These are phyloP conservation scores for Talaromyces sp. DNA, from an alignment of 2,329 filamentous ascomycete genomes.

Conservation along the genomic window DNA sequence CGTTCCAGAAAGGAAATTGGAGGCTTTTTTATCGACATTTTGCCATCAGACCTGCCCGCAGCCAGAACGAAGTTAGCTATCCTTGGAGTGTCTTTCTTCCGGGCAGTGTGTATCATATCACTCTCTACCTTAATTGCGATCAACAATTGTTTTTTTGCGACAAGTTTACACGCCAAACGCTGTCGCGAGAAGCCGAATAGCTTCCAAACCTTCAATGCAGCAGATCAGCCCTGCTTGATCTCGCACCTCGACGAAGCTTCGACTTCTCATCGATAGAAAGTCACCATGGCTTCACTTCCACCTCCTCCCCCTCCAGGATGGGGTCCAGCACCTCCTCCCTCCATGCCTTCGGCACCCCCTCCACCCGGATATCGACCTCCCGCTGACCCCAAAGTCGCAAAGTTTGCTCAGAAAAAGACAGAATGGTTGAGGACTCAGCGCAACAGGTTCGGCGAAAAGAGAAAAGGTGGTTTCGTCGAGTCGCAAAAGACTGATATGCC, in stretches of 20 bases:
- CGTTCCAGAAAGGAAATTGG: slow-evolving; percentile 16
- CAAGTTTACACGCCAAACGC: background rate
- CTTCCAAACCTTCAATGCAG: slow-evolving; percentile 24
- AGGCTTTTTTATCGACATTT: slow-evolving; percentile 9
- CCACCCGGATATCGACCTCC: slow-evolving; percentile 82
- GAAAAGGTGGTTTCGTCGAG: slow-evolving; percentile 93
- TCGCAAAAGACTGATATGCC: slow-evolving; percentile 99
- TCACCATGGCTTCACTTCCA: slow-evolving; percentile 59
- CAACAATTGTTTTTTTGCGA: slow-evolving; percentile 6
- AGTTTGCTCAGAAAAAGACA: slow-evolving; percentile 98
- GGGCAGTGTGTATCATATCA: slow-evolving; percentile 21
- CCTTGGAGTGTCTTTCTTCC: slow-evolving; percentile 25
- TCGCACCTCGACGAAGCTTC: slow-evolving; percentile 12
- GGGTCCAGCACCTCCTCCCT: slow-evolving; percentile 53
- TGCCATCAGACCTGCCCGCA: slow-evolving; percentile 24
- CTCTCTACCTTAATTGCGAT: background rate
- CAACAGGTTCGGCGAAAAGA: slow-evolving; percentile 93
- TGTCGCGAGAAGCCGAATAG: slow-evolving; percentile 16
- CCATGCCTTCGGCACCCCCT: slow-evolving; percentile 64
- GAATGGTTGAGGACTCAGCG: slow-evolving; percentile 93
- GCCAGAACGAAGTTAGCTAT: slow-evolving; percentile 31
- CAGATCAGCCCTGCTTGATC: slow-evolving; percentile 36
- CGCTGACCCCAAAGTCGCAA: slow-evolving; percentile 79
- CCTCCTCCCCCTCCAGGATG: slow-evolving; percentile 69
- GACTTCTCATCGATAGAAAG: slow-evolving; percentile 21